Conservation (phyloP, 1,284 basidiomycete genomes). For the Thecaphora thlaspeos region DNA sequence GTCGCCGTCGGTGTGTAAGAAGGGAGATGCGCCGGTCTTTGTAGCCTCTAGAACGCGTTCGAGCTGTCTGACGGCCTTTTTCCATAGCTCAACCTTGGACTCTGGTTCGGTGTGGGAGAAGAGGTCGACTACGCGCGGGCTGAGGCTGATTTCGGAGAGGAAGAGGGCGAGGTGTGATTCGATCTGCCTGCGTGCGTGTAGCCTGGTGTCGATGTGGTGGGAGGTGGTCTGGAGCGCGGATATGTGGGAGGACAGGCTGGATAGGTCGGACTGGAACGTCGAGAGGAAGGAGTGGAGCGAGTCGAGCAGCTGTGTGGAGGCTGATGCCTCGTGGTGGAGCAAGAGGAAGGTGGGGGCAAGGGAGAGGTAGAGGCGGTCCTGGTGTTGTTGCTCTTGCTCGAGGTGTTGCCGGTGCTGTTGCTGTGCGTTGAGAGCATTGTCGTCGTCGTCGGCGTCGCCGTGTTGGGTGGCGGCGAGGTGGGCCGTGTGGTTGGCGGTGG, state of each 20-base stretch:
- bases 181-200: slow-evolving; percentile 79
- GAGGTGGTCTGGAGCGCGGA: slow-evolving; percentile 85
- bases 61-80: slow-evolving; percentile 73
- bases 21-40: slow-evolving; percentile 61
- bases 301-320: slow-evolving; percentile 65
- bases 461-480: no score
- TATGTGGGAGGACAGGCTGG: slow-evolving; percentile 90
- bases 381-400: slow-evolving; percentile 1
- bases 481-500: no score
- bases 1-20: neutral
- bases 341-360: slow-evolving; percentile 16
- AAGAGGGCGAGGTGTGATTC: slow-evolving; percentile 81
- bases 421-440: no score
- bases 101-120: slow-evolving; percentile 76
- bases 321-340: slow-evolving; percentile 69
- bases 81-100: slow-evolving; percentile 65
- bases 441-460: no score
- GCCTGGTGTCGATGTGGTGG: slow-evolving; percentile 79
- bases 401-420: no score
- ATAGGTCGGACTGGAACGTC: slow-evolving; percentile 90
- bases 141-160: slow-evolving; percentile 75
- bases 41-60: slow-evolving; percentile 72
- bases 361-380: slow-evolving; percentile 7
- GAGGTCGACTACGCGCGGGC: slow-evolving; percentile 73
- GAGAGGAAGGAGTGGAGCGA: slow-evolving; percentile 86